Evolutionary conservation across 176 grass and related monocot genomes (phyloP).

Genomic region (Pharus latifolius): DNA sequence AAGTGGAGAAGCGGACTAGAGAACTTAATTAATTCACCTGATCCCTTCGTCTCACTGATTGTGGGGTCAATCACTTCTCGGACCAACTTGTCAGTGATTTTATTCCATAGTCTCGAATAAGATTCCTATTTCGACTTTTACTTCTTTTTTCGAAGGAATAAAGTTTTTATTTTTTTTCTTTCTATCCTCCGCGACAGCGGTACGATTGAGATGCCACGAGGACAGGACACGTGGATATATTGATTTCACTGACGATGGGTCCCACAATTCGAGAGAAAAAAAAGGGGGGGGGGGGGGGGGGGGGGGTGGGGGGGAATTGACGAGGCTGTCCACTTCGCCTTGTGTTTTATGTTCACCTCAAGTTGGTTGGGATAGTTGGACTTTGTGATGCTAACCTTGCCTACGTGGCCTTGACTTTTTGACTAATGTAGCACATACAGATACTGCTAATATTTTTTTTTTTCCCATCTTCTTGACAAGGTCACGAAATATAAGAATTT

Average conservation of each 20-base stretch:
- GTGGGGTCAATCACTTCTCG: accelerated
- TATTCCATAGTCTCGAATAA: accelerated
- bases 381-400: neutral
- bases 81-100: neutral
- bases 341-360: neutral
- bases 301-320: too few relatives aligned
- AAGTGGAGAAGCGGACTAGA: neutral
- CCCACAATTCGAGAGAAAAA: neutral
- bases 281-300: too few relatives aligned
- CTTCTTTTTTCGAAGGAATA: neutral
- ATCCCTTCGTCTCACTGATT: neutral
- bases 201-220: neutral
- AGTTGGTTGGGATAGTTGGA: slow-evolving; percentile 11
- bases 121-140: neutral
- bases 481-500: too few relatives aligned
- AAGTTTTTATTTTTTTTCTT: neutral
- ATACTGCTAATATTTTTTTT: too few relatives aligned
- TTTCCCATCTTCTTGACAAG: too few relatives aligned
- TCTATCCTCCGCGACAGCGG: neutral
- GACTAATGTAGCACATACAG: too few relatives aligned
- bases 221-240: neutral
- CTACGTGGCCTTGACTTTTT: slow-evolving; percentile 11
- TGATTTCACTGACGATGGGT: neutral
- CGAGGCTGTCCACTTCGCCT: neutral
- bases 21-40: neutral